Evolutionary conservation across 139 green algal species (phyloP).

Genomic region (Coelastrella sp.): DNA sequence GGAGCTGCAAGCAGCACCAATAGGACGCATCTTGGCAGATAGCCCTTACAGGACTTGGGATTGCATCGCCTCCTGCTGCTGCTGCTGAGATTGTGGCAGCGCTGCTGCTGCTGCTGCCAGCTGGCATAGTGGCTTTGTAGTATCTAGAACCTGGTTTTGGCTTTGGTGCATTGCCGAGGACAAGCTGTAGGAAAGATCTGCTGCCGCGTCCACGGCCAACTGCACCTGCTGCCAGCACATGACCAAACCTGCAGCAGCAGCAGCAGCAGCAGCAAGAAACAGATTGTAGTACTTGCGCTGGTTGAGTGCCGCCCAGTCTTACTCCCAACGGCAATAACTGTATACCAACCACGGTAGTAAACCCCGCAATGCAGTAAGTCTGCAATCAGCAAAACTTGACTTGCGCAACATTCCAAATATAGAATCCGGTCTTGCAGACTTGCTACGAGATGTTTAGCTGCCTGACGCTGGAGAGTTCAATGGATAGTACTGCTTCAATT

Average conservation of each 20-base stretch:
- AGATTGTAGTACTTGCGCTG: too few species aligned
- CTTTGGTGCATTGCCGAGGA: background rate
- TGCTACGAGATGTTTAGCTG: too few species aligned
- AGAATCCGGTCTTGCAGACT: too few species aligned
- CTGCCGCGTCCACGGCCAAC: conserved; percentile 70
- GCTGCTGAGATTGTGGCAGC: background rate
- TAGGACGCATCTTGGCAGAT: conserved; percentile 83
- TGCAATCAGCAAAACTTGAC: too few species aligned
- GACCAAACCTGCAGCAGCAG: conserved; percentile 65
- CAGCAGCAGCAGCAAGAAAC: background rate
- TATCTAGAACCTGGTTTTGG: background rate
- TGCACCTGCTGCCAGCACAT: conserved; percentile 64
- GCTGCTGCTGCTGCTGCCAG: conserved; percentile 34
- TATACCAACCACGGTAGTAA: too few species aligned
- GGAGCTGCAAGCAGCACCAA: conserved; percentile 71
- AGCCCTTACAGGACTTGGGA: conserved; percentile 1
- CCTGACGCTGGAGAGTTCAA: too few species aligned
- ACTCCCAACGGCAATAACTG: too few species aligned
- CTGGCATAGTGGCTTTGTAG: background rate
- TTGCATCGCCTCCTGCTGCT: background rate
- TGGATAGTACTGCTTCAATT: too few species aligned
- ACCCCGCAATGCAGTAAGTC: too few species aligned
- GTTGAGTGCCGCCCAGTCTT: too few species aligned
- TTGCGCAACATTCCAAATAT: too few species aligned
- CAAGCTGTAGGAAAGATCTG: conserved; percentile 63